phyloP scores from a whole-genome alignment of 768 basidiomycete species.

The Boletus subcaerulescens region DNA sequence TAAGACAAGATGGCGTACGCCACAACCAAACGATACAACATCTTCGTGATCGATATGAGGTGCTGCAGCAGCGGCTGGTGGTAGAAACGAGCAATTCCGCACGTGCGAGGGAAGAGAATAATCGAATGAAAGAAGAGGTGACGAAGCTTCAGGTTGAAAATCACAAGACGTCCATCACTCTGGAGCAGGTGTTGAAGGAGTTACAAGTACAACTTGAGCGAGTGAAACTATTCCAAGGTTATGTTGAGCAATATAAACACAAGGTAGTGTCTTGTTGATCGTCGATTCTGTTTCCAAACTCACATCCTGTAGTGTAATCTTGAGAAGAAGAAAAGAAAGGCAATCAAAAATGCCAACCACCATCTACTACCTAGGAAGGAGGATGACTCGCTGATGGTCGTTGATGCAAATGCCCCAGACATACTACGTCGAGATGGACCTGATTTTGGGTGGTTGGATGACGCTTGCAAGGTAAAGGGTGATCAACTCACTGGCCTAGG shows the following conservation, averaged over 20 bases:
- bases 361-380: constrained; percentile 13
- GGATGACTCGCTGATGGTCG: constrained; percentile 30
- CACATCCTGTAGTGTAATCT: constrained; percentile 16
- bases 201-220: constrained; percentile 18
- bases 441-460: constrained; percentile 27
- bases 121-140: constrained; percentile 18
- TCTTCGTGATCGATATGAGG: constrained; percentile 15
- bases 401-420: constrained; percentile 28
- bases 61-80: constrained; percentile 9
- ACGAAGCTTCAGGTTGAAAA: constrained; percentile 23
- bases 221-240: constrained; percentile 22
- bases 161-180: constrained; percentile 15
- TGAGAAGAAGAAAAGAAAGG: constrained; percentile 28
- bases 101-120: constrained; percentile 11
- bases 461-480: constrained; percentile 28
- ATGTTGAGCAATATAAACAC: constrained; percentile 17
- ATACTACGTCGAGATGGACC: constrained; percentile 6
- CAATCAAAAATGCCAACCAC: constrained; percentile 13
- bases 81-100: constrained; percentile 5
- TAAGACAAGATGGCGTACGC: constrained; percentile 5
- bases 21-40: constrained; percentile 9
- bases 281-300: not conserved
- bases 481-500: constrained; percentile 19
- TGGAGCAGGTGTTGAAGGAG: constrained; percentile 17
- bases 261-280: constrained; percentile 14